Evolutionary conservation across 2,329 filamentous ascomycete genomes (phyloP), one percentile per base, ranked within the genome.

Genomic region (Pleurostoma richardsiae): DNA sequence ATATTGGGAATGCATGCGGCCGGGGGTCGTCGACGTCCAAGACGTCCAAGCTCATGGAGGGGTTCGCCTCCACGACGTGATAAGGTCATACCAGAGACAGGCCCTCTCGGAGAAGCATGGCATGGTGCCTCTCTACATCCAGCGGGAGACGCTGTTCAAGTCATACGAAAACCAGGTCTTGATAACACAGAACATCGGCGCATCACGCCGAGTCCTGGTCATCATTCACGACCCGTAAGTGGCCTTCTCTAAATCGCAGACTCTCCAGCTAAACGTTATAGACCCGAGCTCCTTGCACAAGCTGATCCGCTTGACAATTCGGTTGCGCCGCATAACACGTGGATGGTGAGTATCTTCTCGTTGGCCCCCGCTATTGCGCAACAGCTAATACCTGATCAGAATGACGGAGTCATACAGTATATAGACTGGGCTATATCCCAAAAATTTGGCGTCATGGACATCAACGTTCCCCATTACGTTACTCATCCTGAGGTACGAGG

Each of bases 181-280:
- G 31, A 86, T 89, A 6, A 95, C 90, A 61, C 80, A 84, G 2
- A 79, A 83, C 40, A 82, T 94, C 45, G 73, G 82, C 48, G 69
- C 77, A 33, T 76, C 79, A 19, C 80, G 78, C 47, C 88, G 83
- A 45, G 73, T 97, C 4, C 62, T 99, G 10, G 72, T 99, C 8
- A 86, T 97, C 42, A 85, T 99, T 47, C 94, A 99, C 63, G 92
- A 96, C 59, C 89, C 92, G 76, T 90, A 67, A 74, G 85, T 74
- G 30, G 40, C 29, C 29, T 19, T 19, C 19, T 19, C 19, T 19
- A 19, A 19, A 19, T 19, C 19, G 30, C 48, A 54, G 58, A 56
- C 50, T 45, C 29, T 36, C 8, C 33, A 36, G n/a, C 33, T n/a
- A 36, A 36, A 19, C 19, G 6, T 6, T 28, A 4, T 50, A 86